These are phyloP conservation scores for Hanseniaspora osmophila DNA, from an alignment of 805 yeast genomes.

Conservation along the genomic window DNA sequence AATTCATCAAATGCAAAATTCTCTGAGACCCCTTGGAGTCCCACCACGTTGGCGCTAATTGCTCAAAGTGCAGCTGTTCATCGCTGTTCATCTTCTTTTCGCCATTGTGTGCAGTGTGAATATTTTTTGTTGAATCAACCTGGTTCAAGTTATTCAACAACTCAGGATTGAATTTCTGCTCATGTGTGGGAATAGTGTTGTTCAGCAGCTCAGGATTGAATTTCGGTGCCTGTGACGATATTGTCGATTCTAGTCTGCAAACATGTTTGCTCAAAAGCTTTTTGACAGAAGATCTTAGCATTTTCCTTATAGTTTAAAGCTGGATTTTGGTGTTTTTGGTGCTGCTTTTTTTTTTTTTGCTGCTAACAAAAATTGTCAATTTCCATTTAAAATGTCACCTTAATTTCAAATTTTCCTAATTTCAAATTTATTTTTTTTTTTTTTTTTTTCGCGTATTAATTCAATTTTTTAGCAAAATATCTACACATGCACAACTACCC, in stretches of 20 bases:
- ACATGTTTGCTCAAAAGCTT: too few relatives aligned
- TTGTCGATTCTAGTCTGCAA: too few relatives aligned
- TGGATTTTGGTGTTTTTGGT: background rate
- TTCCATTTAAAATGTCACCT: background rate
- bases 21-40: conserved; percentile 86
- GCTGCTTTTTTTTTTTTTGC: too few relatives aligned
- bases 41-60: conserved; percentile 97
- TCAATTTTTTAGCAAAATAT: too few relatives aligned
- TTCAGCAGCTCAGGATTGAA: background rate
- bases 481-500: too few relatives aligned
- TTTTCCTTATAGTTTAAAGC: too few relatives aligned
- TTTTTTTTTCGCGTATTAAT: too few relatives aligned
- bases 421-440: too few relatives aligned
- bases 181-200: background rate
- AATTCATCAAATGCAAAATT: conserved; percentile 87
- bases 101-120: background rate
- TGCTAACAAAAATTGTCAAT: background rate
- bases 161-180: background rate
- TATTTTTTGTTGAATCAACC: too few relatives aligned
- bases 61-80: conserved; percentile 71
- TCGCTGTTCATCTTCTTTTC: conserved; percentile 19
- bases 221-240: background rate
- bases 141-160: background rate
- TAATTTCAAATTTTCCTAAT: too few relatives aligned
- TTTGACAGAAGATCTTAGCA: too few relatives aligned